phyloP scores from a whole-genome alignment of 305 asterid species.

The Fraxinus ornus region DNA sequence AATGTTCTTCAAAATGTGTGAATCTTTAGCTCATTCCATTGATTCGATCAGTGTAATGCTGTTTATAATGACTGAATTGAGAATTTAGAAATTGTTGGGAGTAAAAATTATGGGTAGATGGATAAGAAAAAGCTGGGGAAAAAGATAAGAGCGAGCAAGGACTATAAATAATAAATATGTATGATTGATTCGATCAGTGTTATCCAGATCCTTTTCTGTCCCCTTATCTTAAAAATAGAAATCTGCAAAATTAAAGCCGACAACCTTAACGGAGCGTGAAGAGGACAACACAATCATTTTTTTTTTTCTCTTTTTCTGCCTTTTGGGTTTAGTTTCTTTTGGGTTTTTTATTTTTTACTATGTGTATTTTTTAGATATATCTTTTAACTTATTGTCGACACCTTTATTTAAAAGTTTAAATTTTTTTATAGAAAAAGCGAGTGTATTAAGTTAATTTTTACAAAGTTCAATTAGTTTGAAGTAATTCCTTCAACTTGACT shows the following conservation, averaged over 20 bases:
- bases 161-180: not conserved
- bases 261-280: not conserved
- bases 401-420: too few species aligned
- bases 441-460: too few species aligned
- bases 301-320: not conserved
- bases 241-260: not conserved
- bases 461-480: too few species aligned
- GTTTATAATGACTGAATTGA: not conserved
- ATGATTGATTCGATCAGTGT: conserved; percentile 40
- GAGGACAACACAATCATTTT: not conserved
- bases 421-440: too few species aligned
- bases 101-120: not conserved
- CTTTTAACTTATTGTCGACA: too few species aligned
- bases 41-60: not conserved
- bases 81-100: not conserved
- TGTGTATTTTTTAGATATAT: too few species aligned
- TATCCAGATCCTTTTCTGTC: conserved; percentile 33
- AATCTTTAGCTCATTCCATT: conserved; percentile 13
- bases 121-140: not conserved
- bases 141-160: conserved; percentile 27
- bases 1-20: not conserved
- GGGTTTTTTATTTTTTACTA: too few species aligned
- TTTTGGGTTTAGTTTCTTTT: too few species aligned
- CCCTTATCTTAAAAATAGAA: conserved; percentile 1
- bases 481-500: too few species aligned